phyloP scores from a whole-genome alignment of 2,329 filamentous ascomycete genomes.

The Hymenoscyphus scutula region DNA sequence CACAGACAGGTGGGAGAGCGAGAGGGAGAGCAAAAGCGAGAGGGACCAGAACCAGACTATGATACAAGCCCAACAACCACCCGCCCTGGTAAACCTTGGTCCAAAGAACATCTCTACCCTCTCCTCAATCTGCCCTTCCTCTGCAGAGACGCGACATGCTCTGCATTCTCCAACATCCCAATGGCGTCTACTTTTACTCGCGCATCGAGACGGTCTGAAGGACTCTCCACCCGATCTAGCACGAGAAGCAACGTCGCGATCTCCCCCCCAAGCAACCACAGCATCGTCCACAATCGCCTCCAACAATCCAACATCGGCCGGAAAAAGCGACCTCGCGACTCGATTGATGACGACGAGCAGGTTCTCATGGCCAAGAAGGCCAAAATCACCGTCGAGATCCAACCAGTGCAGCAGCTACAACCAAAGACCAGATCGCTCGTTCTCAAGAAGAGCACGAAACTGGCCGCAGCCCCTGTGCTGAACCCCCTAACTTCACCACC shows the following conservation, averaged over 20 bases:
- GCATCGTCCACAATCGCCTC: slow-evolving; percentile 34
- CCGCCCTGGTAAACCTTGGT: slow-evolving; percentile 3
- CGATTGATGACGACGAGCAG: slow-evolving; percentile 46
- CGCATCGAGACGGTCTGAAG: slow-evolving; percentile 50
- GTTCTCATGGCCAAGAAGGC: slow-evolving; percentile 48
- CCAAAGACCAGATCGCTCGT: slow-evolving; percentile 24
- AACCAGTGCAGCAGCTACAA: slow-evolving; percentile 34
- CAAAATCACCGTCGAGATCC: slow-evolving; percentile 53
- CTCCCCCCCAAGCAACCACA: slow-evolving; percentile 30
- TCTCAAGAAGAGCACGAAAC: slow-evolving; percentile 27
- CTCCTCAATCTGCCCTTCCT: slow-evolving; percentile 17
- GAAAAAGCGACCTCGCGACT: slow-evolving; percentile 50
- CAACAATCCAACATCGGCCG: slow-evolving; percentile 38
- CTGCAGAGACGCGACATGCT: slow-evolving; percentile 32
- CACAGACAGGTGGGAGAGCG: slow-evolving; percentile 9
- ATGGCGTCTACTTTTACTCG: slow-evolving; percentile 52
- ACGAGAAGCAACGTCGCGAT: slow-evolving; percentile 33
- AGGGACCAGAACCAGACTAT: not conserved
- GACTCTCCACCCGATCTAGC: slow-evolving; percentile 37
- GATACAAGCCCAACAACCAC: slow-evolving; percentile 6
- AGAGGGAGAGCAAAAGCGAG: too few relatives aligned
- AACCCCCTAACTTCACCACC: slow-evolving; percentile 20
- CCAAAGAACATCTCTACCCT: not conserved
- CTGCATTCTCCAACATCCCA: slow-evolving; percentile 35
- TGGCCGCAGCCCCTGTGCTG: slow-evolving; percentile 27